phyloP scores from a whole-genome alignment of 73 alveolate species.

The Paramecium pentaurelia region DNA sequence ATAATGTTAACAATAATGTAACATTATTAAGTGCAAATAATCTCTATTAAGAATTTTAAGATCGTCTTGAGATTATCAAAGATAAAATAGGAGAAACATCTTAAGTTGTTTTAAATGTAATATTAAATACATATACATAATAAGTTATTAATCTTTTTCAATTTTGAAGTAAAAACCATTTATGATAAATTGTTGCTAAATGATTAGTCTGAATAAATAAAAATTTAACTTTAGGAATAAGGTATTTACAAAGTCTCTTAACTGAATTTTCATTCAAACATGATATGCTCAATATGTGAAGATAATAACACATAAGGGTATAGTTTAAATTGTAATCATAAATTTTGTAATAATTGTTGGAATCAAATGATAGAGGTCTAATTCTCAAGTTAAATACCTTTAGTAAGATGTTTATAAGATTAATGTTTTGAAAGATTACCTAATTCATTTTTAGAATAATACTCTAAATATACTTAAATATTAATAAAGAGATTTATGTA shows the following conservation, averaged over 20 bases:
- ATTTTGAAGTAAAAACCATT: background rate
- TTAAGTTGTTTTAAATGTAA: background rate
- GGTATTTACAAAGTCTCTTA: background rate
- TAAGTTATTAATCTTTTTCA: background rate
- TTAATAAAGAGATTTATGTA: background rate
- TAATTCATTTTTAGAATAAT: background rate
- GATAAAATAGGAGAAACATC: background rate
- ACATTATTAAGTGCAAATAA: background rate
- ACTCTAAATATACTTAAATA: background rate
- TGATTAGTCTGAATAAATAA: background rate
- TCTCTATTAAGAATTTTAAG: background rate
- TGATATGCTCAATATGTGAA: background rate
- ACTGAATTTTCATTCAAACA: background rate
- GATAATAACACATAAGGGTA: background rate
- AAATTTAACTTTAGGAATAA: background rate
- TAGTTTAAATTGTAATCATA: background rate
- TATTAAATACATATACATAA: background rate
- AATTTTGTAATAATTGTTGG: background rate
- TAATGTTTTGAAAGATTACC: background rate
- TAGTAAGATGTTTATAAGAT: background rate
- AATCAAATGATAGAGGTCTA: background rate
- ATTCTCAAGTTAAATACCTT: background rate
- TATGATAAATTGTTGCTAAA: background rate
- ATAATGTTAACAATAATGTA: background rate
- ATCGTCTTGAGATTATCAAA: background rate